These are phyloP conservation scores for Vigna trinervia DNA, from an alignment of 306 rosid genomes.

Conservation along the genomic window DNA sequence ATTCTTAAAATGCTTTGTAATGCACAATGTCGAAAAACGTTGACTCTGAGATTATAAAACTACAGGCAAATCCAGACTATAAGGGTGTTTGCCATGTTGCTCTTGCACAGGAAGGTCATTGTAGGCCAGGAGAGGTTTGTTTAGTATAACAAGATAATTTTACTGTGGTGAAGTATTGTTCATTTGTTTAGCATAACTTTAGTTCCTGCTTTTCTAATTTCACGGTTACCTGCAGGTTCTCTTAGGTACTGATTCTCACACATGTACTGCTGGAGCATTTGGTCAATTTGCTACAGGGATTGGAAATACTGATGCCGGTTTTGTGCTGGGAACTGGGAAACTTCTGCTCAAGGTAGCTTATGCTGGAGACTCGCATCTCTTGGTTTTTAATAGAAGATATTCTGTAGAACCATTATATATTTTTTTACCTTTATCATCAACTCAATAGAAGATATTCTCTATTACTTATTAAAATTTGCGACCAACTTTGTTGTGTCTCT, in stretches of 20 bases:
- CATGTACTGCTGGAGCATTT: conserved; percentile 98
- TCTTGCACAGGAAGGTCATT: conserved; percentile 99
- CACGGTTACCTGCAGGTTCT: conserved; percentile 63
- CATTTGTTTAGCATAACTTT: conserved; percentile 23
- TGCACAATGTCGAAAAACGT: conserved; percentile 4
- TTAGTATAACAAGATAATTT: conserved; percentile 36
- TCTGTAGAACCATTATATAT: background rate
- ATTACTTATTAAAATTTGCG: background rate
- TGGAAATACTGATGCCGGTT: conserved; percentile 95
- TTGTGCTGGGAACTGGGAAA: conserved; percentile 91
- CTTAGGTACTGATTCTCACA: conserved; percentile 96
- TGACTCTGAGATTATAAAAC: conserved; percentile 37
- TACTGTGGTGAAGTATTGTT: conserved; percentile 15
- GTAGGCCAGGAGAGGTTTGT: conserved; percentile 97
- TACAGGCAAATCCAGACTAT: conserved; percentile 95
- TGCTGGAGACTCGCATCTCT: background rate
- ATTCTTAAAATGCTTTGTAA: conserved; percentile 31
- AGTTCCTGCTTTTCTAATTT: conserved; percentile 39
- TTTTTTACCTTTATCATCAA: background rate
- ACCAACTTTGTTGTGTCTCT: conserved; percentile 9
- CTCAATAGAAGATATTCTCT: background rate
- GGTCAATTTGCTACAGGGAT: conserved; percentile 99
- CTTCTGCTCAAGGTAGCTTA: conserved; percentile 71
- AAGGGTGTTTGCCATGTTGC: conserved; percentile 97
- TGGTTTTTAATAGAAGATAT: background rate